Conservation (phyloP, 2,329 filamentous ascomycete species). For the Penicillium sp. region DNA sequence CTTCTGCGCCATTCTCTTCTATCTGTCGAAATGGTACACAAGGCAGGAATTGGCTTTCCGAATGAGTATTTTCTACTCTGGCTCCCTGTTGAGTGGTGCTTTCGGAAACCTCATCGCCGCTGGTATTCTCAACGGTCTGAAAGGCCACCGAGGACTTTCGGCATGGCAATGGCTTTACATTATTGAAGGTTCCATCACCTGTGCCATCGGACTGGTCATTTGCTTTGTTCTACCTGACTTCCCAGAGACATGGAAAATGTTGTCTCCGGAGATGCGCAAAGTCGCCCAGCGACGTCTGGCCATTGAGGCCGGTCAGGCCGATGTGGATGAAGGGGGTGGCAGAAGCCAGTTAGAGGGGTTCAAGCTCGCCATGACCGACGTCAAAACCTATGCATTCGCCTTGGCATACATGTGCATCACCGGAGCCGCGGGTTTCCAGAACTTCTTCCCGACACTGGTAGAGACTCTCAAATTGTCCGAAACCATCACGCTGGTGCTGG, state of each 20-base stretch:
- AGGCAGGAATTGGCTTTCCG: conserved; percentile 53
- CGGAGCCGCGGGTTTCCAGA: conserved; percentile 52
- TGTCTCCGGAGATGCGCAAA: conserved; percentile 46
- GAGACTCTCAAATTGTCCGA: conserved; percentile 46
- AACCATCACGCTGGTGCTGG: conserved; percentile 52
- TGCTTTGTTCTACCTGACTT: conserved; percentile 43
- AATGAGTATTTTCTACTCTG: conserved; percentile 54
- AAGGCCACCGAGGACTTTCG: conserved; percentile 35
- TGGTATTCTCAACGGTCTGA: conserved; percentile 48
- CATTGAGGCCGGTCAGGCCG: conserved; percentile 51
- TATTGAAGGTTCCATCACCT: conserved; percentile 41
- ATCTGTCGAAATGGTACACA: conserved; percentile 55
- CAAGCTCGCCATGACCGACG: conserved; percentile 53
- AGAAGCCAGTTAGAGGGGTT: conserved; percentile 52
- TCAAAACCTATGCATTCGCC: conserved; percentile 49
- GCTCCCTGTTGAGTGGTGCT: conserved; percentile 50
- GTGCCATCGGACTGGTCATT: conserved; percentile 36
- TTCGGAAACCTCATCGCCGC: conserved; percentile 57
- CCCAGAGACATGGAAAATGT: conserved; percentile 47
- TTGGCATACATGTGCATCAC: conserved; percentile 52
- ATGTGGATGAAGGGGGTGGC: conserved; percentile 49
- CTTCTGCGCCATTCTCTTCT: conserved; percentile 50
- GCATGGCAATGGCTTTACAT: conserved; percentile 48
- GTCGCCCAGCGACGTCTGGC: conserved; percentile 52
- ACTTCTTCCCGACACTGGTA: conserved; percentile 58